Evolutionary conservation across 1,139 yeast genomes (phyloP).

Genomic region (Candida labiduridarum): DNA sequence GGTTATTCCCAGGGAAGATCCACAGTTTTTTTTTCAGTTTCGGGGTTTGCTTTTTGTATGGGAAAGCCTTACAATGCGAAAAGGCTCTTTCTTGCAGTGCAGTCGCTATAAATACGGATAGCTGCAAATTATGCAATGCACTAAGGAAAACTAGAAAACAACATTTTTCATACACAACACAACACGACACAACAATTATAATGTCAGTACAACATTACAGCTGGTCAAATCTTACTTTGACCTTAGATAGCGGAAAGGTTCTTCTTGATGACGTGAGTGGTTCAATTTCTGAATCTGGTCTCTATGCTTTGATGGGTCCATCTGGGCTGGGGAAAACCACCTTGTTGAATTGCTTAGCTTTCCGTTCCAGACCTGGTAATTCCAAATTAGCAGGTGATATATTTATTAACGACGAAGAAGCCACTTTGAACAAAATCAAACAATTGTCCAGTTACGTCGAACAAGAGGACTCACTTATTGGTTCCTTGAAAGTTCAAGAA

Average conservation of each 20-base stretch:
- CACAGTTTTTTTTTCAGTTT: not conserved
- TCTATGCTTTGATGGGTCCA: constrained; percentile 30
- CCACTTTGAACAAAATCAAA: constrained; percentile 13
- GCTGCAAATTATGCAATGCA: not conserved
- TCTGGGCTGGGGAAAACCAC: constrained; percentile 29
- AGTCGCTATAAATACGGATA: not conserved
- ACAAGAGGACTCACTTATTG: constrained; percentile 29
- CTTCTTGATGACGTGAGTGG: constrained; percentile 24
- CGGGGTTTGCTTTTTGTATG: not conserved
- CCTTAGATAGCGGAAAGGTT: constrained; percentile 48
- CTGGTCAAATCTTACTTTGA: constrained; percentile 12
- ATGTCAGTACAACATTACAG: constrained; percentile 6
- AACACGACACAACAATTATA: not conserved
- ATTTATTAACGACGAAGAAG: constrained; percentile 13
- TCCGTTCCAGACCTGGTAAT: constrained; percentile 17
- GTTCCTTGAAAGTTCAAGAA: constrained; percentile 26
- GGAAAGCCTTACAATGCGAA: not conserved
- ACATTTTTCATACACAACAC: not conserved
- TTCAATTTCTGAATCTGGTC: constrained; percentile 25
- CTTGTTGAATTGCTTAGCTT: constrained; percentile 22
- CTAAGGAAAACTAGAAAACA: not conserved
- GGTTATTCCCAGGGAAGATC: constrained; percentile 2
- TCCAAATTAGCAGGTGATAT: constrained; percentile 15
- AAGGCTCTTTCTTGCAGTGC: not conserved
- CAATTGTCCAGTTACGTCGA: constrained; percentile 26